phyloP scores from a whole-genome alignment of 176 grass and related monocot genomes.

The Thinopyrum elongatum region DNA sequence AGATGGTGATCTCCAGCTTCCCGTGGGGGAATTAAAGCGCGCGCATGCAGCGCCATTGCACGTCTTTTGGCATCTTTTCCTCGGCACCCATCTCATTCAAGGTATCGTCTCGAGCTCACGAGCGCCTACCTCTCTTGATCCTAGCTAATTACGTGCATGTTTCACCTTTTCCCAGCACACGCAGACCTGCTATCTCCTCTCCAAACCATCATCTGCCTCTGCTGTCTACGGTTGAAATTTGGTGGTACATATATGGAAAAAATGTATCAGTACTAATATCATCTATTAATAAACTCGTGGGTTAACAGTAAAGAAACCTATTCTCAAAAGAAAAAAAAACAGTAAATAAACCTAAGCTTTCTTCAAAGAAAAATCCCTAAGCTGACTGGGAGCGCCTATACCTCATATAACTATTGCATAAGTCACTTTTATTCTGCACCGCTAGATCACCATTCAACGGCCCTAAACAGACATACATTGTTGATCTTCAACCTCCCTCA shows the following conservation, averaged over 20 bases:
- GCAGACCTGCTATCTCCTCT: neutral
- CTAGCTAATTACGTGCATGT: conserved; percentile 24
- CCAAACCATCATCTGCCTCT: neutral
- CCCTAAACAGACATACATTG: too few species aligned
- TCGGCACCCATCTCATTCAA: conserved; percentile 33
- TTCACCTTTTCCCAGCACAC: neutral
- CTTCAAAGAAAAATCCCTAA: too few species aligned
- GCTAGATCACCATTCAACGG: too few species aligned
- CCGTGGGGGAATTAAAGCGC: conserved; percentile 34
- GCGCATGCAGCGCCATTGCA: neutral
- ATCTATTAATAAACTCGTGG: neutral
- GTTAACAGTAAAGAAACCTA: too few species aligned
- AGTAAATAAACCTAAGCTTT: too few species aligned
- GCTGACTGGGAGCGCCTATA: too few species aligned
- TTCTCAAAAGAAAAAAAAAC: too few species aligned
- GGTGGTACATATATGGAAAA: neutral
- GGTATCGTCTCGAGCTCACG: neutral
- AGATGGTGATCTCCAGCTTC: conserved; percentile 45
- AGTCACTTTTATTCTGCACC: too few species aligned
- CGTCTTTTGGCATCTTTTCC: conserved; percentile 21
- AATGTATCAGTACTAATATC: neutral
- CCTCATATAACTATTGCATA: too few species aligned
- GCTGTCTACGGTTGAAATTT: neutral
- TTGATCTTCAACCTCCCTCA: too few species aligned
- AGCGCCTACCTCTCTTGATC: neutral